Evolutionary conservation across 176 grass and related monocot genomes (phyloP).

Genomic region (Luzula sylvatica): DNA sequence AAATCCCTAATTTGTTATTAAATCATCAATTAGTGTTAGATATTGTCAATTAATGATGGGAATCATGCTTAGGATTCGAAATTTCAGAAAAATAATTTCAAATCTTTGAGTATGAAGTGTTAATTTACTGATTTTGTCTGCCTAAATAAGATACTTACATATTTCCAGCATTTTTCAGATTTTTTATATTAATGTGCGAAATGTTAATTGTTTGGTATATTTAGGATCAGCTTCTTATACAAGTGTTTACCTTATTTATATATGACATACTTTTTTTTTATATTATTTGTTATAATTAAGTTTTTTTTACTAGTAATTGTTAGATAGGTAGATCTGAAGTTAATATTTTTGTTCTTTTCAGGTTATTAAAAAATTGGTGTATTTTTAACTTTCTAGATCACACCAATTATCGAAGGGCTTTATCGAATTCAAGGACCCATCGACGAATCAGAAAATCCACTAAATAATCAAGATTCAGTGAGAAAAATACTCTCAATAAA

Average conservation of each 20-base stretch:
- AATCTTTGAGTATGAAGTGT: neutral
- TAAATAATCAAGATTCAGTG: slow-evolving; percentile 20
- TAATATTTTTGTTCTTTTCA: neutral
- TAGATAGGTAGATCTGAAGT: too few relatives aligned
- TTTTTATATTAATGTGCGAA: too few relatives aligned
- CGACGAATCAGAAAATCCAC: slow-evolving; percentile 21
- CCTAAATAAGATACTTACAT: neutral
- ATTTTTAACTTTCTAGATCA: slow-evolving; percentile 45
- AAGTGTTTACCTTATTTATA: too few relatives aligned
- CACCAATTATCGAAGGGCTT: slow-evolving; percentile 28
- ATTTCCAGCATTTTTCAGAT: too few relatives aligned
- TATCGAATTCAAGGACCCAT: slow-evolving; percentile 32
- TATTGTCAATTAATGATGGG: slow-evolving; percentile 2
- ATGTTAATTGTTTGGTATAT: too few relatives aligned
- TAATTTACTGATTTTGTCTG: neutral
- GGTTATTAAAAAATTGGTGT: slow-evolving; percentile 16
- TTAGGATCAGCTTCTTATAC: too few relatives aligned
- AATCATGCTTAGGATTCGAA: neutral
- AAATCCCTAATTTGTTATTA: neutral
- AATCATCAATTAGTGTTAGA: neutral
- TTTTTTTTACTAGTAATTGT: too few relatives aligned
- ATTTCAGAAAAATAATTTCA: neutral
- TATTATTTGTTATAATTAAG: neutral
- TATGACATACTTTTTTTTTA: neutral
- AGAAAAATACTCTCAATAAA: slow-evolving; percentile 15